Evolutionary conservation across 371 early-diverging fungal genomes (phyloP).

Genomic region (Mortierella polycephala): DNA sequence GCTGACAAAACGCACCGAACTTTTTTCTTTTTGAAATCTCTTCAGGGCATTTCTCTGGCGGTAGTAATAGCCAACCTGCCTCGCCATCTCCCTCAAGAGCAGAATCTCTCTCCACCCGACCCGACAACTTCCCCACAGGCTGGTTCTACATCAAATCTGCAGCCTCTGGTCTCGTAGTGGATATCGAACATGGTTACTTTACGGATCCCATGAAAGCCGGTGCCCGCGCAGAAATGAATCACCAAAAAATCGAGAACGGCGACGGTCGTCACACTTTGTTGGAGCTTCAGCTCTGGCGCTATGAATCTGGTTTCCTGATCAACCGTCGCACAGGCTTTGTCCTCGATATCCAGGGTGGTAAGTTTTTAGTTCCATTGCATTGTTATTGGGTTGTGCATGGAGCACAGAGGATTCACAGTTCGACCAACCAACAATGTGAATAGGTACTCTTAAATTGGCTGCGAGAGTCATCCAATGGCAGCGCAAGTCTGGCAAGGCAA

Average conservation of each 20-base stretch:
- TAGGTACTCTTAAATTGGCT: conserved; percentile 41
- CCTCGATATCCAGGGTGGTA: conserved; percentile 69
- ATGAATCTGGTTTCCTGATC: conserved; percentile 63
- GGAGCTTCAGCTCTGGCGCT: conserved; percentile 67
- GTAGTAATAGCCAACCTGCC: conserved; percentile 18
- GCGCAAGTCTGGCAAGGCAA: conserved; percentile 46
- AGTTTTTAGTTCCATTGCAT: neutral
- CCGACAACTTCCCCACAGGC: conserved; percentile 63
- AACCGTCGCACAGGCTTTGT: conserved; percentile 68
- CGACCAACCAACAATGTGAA: neutral
- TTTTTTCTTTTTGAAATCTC: neutral
- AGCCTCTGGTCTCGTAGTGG: conserved; percentile 58
- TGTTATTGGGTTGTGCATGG: neutral
- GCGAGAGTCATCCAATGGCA: conserved; percentile 51
- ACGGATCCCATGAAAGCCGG: conserved; percentile 57
- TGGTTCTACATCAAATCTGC: conserved; percentile 73
- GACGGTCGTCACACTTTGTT: conserved; percentile 57
- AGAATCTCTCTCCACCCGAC: conserved; percentile 51
- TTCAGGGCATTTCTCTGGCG: conserved; percentile 32
- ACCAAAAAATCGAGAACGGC: conserved; percentile 54
- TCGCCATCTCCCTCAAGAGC: conserved; percentile 51
- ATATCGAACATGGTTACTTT: conserved; percentile 56
- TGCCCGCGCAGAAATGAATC: conserved; percentile 52
- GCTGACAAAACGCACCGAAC: neutral
- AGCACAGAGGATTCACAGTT: neutral